Conservation (phyloP, 2,329 filamentous ascomycete genomes). For the Aspergillus hortae region DNA sequence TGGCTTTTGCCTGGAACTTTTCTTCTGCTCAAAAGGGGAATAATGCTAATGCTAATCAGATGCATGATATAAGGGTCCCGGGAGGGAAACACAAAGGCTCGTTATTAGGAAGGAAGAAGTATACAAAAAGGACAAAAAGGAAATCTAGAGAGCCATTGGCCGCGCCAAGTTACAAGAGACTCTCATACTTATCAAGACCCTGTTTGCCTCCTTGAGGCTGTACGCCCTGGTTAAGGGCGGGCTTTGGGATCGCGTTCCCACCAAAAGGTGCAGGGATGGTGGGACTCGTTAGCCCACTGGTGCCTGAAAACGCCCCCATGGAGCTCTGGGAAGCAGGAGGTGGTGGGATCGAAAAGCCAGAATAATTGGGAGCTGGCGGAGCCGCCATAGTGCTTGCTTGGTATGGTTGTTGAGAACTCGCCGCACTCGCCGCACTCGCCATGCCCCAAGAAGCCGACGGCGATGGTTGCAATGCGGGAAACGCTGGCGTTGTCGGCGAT, state of each 20-base stretch:
- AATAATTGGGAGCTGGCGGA: constrained; percentile 26
- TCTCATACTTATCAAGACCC: constrained; percentile 56
- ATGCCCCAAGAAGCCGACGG: constrained; percentile 20
- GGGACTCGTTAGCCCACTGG: constrained; percentile 17
- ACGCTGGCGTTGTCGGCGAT: constrained; percentile 23
- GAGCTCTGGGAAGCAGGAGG: constrained; percentile 29
- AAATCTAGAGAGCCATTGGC: background rate
- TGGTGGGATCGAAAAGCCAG: constrained; percentile 41
- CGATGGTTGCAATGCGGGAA: constrained; percentile 30
- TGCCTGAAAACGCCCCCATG: constrained; percentile 13
- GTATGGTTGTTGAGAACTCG: constrained; percentile 12
- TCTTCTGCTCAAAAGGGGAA: background rate
- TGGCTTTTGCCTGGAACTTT: background rate
- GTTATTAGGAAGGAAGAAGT: constrained; percentile 4
- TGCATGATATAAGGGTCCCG: background rate
- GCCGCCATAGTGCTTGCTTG: constrained; percentile 13
- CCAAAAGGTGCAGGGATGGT: constrained; percentile 15
- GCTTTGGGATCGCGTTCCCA: constrained; percentile 12
- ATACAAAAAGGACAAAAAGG: constrained; percentile 6
- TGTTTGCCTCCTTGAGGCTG: constrained; percentile 28
- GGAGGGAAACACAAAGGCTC: background rate
- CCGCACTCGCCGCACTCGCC: constrained; percentile 10
- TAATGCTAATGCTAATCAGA: background rate
- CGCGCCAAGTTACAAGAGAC: constrained; percentile 44
- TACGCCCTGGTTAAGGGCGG: constrained; percentile 23